Base-by-base conservation (phyloP, 2,329 filamentous ascomycete species). In the Nothomitra cinnamomea region DNA sequence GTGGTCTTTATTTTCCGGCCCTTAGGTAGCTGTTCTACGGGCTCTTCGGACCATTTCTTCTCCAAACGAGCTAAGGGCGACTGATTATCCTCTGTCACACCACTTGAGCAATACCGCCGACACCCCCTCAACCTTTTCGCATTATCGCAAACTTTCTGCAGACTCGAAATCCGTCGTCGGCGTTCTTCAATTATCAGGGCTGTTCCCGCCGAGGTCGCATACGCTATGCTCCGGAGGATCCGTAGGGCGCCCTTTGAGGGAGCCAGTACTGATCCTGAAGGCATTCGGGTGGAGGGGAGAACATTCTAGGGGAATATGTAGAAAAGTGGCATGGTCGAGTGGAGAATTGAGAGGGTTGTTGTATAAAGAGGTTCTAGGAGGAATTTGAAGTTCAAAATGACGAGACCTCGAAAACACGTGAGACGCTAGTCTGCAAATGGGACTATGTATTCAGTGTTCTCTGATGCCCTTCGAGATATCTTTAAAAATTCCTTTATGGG, bases 221-320 rank as follows among this genome's bases (percentile, higher is more conserved):
- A 67, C 25, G 64, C 66, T 55, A 67, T 64, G 55, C 67, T 65
- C 55, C 64, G 64, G 42, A 68, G 62, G 48, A 64, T 54, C 50
- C 60, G 59, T 49, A 66, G 63, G 45, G 64, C 63, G 28, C 59
- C 63, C 53, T 60, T 61, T 17, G 65, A 67, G 49, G 66, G 65
- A 2, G 40, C 32, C 3, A 35, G 8, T 19, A 32, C 10, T 24
- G 45, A 28, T 17, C 15, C n/a, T 48, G 43, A 7, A 49, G 45
- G 45, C 45, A 49, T 49, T 2, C 13, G 10, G 43, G 13, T 10
- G 7, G 17, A 19, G 15, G 24, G 24, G 7, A 1, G 25, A 22
- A 35, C n/a, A 35, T 35, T 19, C 17, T 17, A 35, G 24, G 24
- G 13, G 2, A 4, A 19, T 21, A 8, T n/a, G 45, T 35, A 7